Percentiles rank a stretch among this genome's conserved stretches.
Evolutionary conservation across 345 rosid genomes (phyloP).

Genomic region (Turritis glabra): DNA sequence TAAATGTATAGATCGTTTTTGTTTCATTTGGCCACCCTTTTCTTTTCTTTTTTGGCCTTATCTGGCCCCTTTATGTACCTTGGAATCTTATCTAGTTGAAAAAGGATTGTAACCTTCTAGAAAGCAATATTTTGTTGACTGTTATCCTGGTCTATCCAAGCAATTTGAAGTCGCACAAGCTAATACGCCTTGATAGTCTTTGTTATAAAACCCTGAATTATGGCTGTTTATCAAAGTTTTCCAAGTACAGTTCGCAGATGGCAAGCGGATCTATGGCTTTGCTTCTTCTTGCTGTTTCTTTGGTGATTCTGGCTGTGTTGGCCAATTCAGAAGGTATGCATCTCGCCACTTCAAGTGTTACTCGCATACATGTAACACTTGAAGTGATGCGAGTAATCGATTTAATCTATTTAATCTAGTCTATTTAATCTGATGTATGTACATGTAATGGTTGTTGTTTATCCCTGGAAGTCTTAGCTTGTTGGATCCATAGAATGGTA

Average conservation of each 20-base stretch:
- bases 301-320: background rate
- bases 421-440: too few species aligned
- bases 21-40: background rate
- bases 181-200: background rate
- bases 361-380: too few species aligned
- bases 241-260: background rate
- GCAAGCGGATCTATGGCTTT: too few species aligned
- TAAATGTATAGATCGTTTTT: slow-evolving; percentile 16
- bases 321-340: background rate
- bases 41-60: background rate
- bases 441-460: too few species aligned
- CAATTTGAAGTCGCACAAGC: background rate
- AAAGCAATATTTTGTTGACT: background rate
- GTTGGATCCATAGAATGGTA: too few species aligned
- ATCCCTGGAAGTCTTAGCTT: too few species aligned
- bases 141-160: slow-evolving; percentile 9
- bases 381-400: too few species aligned
- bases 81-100: slow-evolving; percentile 12
- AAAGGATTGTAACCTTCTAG: slow-evolving; percentile 13
- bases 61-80: background rate
- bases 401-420: too few species aligned
- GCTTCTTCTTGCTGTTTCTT: background rate
- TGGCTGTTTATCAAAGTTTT: background rate
- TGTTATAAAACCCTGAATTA: background rate
- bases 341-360: too few species aligned